Base-by-base conservation (phyloP, 805 yeast species). In the Yamadazyma olivae region DNA sequence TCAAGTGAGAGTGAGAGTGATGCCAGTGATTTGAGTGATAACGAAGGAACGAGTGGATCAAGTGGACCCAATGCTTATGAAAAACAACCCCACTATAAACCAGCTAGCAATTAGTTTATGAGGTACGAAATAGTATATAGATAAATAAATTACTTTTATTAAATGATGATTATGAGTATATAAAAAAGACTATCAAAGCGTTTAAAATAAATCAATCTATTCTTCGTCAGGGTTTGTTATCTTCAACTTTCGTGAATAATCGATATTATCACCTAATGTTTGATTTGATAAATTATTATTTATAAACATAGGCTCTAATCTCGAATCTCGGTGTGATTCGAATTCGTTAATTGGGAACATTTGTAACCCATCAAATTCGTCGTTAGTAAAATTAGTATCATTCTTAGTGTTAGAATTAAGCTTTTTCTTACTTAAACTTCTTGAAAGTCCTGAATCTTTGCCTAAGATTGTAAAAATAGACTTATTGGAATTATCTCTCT, bases 11-110 rank as follows among this genome's bases (percentile, higher is more conserved):
- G 74, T 16, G 53, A 56, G 20, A 48, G 57, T 13, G 57, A 53
- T 37, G 49, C 40, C 9, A 41, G 49, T 9, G n/a, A n/a, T n/a
- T n/a, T n/a, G n/a, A 24, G 27, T 24, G 54, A 43, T 13, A 42
- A 33, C 1, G 28, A 38, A n/a, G 33, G 36, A 4, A 20, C 36
- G 9, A 23, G 27, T n/a, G 27, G 44, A 9, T 6, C 5, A 21
- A 24, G 40, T 17, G 32, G 47, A 52, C 95, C 85, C 15, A 86
- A 91, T 59, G 96, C 96, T 0, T 91, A 91, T 51, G 98, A 90
- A 56, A 63, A 77, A 24, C 96, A 88, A 57, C 97, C 96, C 1
- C 75, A 68, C 47, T 81, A 79, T 50, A 63, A 48, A 15, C 14
- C 6, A 24, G 6, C 9, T 9, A 20, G n/a, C n/a, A n/a, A n/a